A percentile compares a stretch with the other conserved stretches of the same genome.
Evolutionary conservation across 2,329 filamentous ascomycete species (phyloP).

Genomic region (Pleomassaria siparia): DNA sequence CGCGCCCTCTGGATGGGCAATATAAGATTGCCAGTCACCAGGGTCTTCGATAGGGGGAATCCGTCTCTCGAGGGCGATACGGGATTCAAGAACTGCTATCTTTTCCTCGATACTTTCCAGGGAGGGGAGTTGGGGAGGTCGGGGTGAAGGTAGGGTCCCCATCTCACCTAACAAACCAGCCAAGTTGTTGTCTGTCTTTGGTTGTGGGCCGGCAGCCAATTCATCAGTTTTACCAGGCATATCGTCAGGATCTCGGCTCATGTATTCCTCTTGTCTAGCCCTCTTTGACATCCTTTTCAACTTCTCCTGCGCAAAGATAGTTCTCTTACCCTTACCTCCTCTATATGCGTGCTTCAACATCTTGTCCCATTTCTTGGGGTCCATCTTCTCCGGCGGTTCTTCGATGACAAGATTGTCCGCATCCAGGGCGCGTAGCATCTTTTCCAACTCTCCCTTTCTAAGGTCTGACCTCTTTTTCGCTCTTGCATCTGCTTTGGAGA

Average conservation of each 20-base stretch:
- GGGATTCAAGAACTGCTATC: slow-evolving; percentile 5
- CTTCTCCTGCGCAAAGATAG: not conserved
- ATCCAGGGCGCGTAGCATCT: not conserved
- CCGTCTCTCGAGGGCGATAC: slow-evolving; percentile 6
- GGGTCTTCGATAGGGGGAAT: not conserved
- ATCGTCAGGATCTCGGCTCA: not conserved
- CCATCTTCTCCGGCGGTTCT: not conserved
- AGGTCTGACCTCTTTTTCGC: not conserved
- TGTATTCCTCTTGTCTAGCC: not conserved
- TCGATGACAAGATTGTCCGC: not conserved
- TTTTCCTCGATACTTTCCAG: slow-evolving; percentile 1
- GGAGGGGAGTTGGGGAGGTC: not conserved
- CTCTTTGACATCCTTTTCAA: not conserved
- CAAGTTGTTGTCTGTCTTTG: not conserved
- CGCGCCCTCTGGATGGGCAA: not conserved
- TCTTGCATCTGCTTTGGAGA: not conserved
- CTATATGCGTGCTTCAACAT: not conserved
- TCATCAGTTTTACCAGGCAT: not conserved
- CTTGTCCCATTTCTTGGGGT: not conserved
- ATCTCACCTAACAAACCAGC: not conserved
- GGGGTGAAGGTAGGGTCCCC: not conserved
- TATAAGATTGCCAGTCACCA: slow-evolving; percentile 1
- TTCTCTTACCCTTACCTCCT: not conserved
- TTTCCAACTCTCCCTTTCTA: not conserved
- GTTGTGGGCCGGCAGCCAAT: not conserved